Evolutionary conservation across 2,329 filamentous ascomycete species (phyloP), one percentile per base, ranked within the genome.

Genomic region (Sporothrix mexicana): DNA sequence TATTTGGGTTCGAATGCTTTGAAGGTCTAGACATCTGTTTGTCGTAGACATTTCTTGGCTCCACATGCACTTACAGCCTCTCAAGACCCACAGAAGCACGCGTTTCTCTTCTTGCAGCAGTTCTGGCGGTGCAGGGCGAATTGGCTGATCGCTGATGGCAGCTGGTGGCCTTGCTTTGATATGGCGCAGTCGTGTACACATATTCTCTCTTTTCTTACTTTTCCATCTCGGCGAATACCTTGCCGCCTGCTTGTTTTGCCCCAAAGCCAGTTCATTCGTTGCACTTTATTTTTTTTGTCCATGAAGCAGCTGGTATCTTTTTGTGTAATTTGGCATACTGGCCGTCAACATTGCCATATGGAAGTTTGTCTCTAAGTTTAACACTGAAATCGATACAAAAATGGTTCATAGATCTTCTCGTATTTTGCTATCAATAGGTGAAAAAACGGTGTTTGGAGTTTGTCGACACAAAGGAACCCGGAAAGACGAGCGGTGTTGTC

Each of bases 111-210:
- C 43, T 13, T n/a, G 57, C 15, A 36, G 1, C 36, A 2, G 64
- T 51, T 2, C 45, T 51, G 66, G 66, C 66, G 25, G 66, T 43
- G 47, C 47, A 69, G 49, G 66, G 66, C 66, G 30, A 41, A 8
- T 43, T 69, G 49, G 23, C 25, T 20, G 49, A 55, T 36, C n/a
- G 20, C 61, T 64, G 36, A 17, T 45, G 59, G 36, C 59, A 10
- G 66, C 20, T 47, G 61, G 15, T 41, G 47, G 15, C 30, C 6
- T 41, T 36, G 49, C 6, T 41, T 41, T 30, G 47, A 41, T 20
- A 55, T 20, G 47, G 47, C 30, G 66, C 25, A 41, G 66, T 30
- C 61, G 41, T 20, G n/a, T 23, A 17, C 66, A 13, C 8, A 4
- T 53, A 6, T 36, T 36, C 30, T 7, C 30, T 25, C 30, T 36